Conservation (phyloP, 306 rosid species). For the Gillenia trifoliata region DNA sequence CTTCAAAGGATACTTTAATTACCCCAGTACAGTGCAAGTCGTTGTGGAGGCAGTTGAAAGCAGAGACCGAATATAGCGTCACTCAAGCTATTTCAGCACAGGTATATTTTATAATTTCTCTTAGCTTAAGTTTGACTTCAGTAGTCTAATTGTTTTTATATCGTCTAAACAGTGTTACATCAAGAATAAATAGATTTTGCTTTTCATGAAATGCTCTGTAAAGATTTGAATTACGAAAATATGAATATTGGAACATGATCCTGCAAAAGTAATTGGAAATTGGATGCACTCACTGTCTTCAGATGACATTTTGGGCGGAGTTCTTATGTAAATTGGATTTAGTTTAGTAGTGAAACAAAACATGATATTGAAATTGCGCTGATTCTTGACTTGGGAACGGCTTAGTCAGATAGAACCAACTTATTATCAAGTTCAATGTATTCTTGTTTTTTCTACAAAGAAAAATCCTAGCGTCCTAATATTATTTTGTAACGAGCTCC, state of each 20-base stretch:
- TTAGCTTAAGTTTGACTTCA: not conserved
- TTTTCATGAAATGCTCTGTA: not conserved
- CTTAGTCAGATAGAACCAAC: not conserved
- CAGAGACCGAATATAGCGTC: constrained; percentile 72
- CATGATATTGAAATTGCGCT: not conserved
- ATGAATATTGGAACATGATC: not conserved
- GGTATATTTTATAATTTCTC: constrained; percentile 30
- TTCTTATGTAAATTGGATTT: not conserved
- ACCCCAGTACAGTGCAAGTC: constrained; percentile 85
- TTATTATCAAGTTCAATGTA: not conserved
- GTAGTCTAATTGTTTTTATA: not conserved
- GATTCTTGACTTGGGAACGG: not conserved
- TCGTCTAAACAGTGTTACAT: not conserved
- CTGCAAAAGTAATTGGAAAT: not conserved
- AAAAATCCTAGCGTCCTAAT: not conserved
- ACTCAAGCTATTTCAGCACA: constrained; percentile 88
- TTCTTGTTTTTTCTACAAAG: not conserved
- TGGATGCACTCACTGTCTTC: not conserved
- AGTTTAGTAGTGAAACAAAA: not conserved
- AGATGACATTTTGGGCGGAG: not conserved
- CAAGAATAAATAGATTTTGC: not conserved
- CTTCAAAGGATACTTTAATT: constrained; percentile 52
- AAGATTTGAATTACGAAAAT: not conserved
- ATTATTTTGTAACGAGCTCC: not conserved
- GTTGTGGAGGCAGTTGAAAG: constrained; percentile 84